Percentiles rank a stretch among this genome's conserved stretches.
Evolutionary conservation across 805 yeast species (phyloP).

Genomic region (Saccharomycopsis malanga): DNA sequence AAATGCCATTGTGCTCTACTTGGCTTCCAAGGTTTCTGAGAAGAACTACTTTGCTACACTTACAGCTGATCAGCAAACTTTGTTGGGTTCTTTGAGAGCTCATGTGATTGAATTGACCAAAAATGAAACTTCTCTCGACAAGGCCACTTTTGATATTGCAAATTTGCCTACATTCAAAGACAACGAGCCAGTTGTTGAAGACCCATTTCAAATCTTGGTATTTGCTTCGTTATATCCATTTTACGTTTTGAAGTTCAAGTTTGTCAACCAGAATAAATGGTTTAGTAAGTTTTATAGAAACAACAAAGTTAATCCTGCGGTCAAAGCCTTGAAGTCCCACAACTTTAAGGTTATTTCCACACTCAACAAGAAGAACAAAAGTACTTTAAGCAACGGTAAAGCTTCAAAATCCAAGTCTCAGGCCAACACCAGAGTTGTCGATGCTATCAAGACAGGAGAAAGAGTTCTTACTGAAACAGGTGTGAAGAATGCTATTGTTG

Average conservation of each 20-base stretch:
- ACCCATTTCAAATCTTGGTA: slow-evolving; percentile 36
- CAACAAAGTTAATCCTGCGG: slow-evolving; percentile 4
- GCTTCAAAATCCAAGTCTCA: neutral
- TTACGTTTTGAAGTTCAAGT: slow-evolving; percentile 18
- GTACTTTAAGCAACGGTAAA: neutral
- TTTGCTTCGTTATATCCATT: slow-evolving; percentile 41
- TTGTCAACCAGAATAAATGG: slow-evolving; percentile 18
- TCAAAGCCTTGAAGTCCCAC: slow-evolving; percentile 16
- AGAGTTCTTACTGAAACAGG: slow-evolving; percentile 6
- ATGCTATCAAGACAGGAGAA: slow-evolving; percentile 18
- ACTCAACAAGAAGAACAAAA: slow-evolving; percentile 14
- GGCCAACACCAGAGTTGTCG: slow-evolving; percentile 12
- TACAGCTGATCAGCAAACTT: slow-evolving; percentile 1
- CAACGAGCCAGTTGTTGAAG: slow-evolving; percentile 12
- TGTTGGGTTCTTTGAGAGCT: slow-evolving; percentile 13
- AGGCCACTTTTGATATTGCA: slow-evolving; percentile 19
- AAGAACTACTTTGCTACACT: slow-evolving; percentile 8
- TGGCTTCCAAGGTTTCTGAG: slow-evolving; percentile 30
- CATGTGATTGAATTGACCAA: slow-evolving; percentile 14
- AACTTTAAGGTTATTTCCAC: slow-evolving; percentile 10
- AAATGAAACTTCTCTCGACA: slow-evolving; percentile 30
- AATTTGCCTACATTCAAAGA: slow-evolving; percentile 16
- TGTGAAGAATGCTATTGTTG: neutral
- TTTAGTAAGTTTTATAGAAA: slow-evolving; percentile 18
- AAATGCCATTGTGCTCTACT: slow-evolving; percentile 49